Base-by-base conservation (phyloP, 805 yeast species). In the Metahyphopichia silvanorum region DNA sequence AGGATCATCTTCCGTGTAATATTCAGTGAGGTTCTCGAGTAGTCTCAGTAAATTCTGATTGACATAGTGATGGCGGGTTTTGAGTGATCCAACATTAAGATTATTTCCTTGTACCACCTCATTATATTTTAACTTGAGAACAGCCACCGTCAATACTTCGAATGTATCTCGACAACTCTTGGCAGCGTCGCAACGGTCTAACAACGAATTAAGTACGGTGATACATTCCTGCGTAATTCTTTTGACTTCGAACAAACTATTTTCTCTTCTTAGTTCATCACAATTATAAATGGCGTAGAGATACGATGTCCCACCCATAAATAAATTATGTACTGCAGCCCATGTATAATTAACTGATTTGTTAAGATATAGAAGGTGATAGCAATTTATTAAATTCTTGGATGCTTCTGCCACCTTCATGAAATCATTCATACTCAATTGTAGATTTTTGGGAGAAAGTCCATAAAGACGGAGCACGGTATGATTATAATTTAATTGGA, bases 291-390 rank as follows among this genome's bases (percentile, higher is more conserved):
- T 67, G 1, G 88, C 74, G 51, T 84, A 87, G 27, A 88, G 63
- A 45, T 78, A 87, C 1, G 95, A 82, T 17, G 91, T 82, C 1
- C 95, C 94, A 0, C 95, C 89, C 83, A 85, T 82, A 52, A 86
- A 86, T 33, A 86, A 63, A 51, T 86, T 87, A 54, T 87, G 95
- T 3, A 86, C 89, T 0, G 94, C 93, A 2, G 88, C 89, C 96
- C 96, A 88, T 0, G 96, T 86, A 56, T 85, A 88, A 55, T 86
- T 86, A 38, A 87, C 71, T 29, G 75, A 66, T 45, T 74, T 74
- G 18, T 68, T 68, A n/a, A 63, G 55, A 43, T 72, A 74, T 23
- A 88, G 59, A 32, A 72, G 74, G 31, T 71, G 62, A 52, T 85
- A 88, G 19, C 79, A 71, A 21, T 66, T 60, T 33, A 87, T 80